These are phyloP conservation scores for Phaeomoniella chlamydospora DNA, from an alignment of 2,329 filamentous ascomycete genomes.

Conservation along the genomic window DNA sequence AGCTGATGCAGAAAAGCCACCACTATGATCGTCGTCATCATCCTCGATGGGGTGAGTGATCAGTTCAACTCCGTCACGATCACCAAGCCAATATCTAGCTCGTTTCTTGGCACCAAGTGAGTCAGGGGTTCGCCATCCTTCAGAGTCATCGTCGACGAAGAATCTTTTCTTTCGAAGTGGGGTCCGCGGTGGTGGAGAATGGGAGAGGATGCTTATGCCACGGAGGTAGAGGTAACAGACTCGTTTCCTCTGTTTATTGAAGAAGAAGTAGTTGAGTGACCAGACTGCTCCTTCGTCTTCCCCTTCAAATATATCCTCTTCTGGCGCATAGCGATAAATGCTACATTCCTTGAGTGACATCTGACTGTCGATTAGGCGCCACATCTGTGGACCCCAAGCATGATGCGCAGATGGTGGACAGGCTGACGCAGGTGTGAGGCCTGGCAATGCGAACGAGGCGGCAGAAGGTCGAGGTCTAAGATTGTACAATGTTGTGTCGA, in stretches of 20 bases:
- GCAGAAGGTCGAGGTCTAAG: conserved; percentile 51
- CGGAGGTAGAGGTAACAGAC: conserved; percentile 90
- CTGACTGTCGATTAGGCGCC: conserved; percentile 83
- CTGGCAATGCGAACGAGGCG: conserved; percentile 12
- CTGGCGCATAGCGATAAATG: conserved; percentile 78
- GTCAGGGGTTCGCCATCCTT: conserved; percentile 30
- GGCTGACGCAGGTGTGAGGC: conserved; percentile 18
- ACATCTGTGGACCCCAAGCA: conserved; percentile 76
- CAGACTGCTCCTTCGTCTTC: conserved; percentile 90
- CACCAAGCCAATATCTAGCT: conserved; percentile 76
- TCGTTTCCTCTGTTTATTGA: conserved; percentile 81
- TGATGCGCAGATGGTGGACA: conserved; percentile 31
- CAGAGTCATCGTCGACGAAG: conserved; percentile 25
- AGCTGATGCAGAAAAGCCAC: conserved; percentile 5
- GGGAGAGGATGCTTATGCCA: conserved; percentile 57
- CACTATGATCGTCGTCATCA: conserved; percentile 25
- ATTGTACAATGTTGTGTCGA: conserved; percentile 79
- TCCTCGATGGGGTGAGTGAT: conserved; percentile 18
- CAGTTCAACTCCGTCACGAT: conserved; percentile 33
- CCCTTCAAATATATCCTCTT: conserved; percentile 79
- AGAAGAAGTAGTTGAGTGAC: conserved; percentile 95
- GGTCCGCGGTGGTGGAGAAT: conserved; percentile 47
- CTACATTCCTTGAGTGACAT: conserved; percentile 84
- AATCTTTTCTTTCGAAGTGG: conserved; percentile 28
- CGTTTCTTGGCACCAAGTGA: conserved; percentile 56